These are phyloP conservation scores for Aspergillus sp. DNA, from an alignment of 2,329 filamentous ascomycete species.

Conservation along the genomic window DNA sequence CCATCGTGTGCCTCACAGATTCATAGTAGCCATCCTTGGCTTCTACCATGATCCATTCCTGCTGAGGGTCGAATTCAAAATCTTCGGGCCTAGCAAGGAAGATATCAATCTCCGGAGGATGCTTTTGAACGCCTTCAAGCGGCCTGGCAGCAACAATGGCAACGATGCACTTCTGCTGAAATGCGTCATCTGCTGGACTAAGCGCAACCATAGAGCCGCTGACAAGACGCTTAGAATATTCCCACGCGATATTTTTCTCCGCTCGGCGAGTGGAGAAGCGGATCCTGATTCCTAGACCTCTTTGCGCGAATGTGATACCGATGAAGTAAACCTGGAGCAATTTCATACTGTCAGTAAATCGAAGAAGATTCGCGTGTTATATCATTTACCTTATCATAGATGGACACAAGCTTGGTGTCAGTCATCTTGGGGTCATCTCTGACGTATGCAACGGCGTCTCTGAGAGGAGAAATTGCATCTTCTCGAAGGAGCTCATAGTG, in stretches of 20 bases:
- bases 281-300: slow-evolving; percentile 67
- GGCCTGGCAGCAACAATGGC: slow-evolving; percentile 72
- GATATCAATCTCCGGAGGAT: slow-evolving; percentile 73
- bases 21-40: slow-evolving; percentile 75
- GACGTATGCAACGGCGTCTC: slow-evolving; percentile 64
- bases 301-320: slow-evolving; percentile 63
- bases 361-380: background rate
- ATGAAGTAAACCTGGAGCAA: slow-evolving; percentile 62
- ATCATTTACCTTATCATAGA: slow-evolving; percentile 67
- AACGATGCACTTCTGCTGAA: slow-evolving; percentile 65
- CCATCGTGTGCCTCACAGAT: slow-evolving; percentile 69
- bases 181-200: slow-evolving; percentile 59
- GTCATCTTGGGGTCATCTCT: slow-evolving; percentile 54
- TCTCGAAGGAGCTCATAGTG: slow-evolving; percentile 77
- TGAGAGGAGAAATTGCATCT: slow-evolving; percentile 69
- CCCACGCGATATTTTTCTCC: slow-evolving; percentile 68
- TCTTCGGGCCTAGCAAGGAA: slow-evolving; percentile 66
- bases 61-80: slow-evolving; percentile 66
- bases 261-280: slow-evolving; percentile 69
- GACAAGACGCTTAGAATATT: slow-evolving; percentile 60
- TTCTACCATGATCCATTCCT: slow-evolving; percentile 78
- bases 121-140: slow-evolving; percentile 61
- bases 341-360: background rate
- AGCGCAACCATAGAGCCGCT: slow-evolving; percentile 58
- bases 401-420: slow-evolving; percentile 60